phyloP scores from a whole-genome alignment of 495 filamentous ascomycete species.

The Letharia columbiana region DNA sequence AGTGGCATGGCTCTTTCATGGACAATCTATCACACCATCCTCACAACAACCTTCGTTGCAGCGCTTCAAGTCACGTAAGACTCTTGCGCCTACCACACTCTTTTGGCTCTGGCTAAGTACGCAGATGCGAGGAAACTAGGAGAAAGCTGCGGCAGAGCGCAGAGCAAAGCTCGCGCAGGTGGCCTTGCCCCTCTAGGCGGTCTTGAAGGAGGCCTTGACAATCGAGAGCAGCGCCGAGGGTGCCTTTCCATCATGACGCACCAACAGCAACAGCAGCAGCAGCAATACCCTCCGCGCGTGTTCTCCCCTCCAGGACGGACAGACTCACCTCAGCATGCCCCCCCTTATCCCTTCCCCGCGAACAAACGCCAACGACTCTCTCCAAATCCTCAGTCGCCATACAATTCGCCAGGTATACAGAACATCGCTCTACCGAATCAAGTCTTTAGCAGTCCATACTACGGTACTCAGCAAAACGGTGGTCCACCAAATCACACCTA shows the following conservation, averaged over 20 bases:
- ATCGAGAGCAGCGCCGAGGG: neutral
- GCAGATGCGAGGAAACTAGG: slow-evolving; percentile 6
- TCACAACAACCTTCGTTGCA: neutral
- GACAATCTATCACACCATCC: neutral
- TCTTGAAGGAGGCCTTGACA: slow-evolving; percentile 6
- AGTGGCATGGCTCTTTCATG: neutral
- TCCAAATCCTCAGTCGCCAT: slow-evolving; percentile 50
- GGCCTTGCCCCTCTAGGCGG: slow-evolving; percentile 18
- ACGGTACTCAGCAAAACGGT: slow-evolving; percentile 24
- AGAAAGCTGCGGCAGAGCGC: slow-evolving; percentile 14
- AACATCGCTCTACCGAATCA: slow-evolving; percentile 30
- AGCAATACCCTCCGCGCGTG: slow-evolving; percentile 37
- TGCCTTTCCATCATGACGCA: slow-evolving; percentile 50
- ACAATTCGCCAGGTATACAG: slow-evolving; percentile 42
- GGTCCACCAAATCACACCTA: slow-evolving; percentile 22
- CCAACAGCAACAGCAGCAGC: slow-evolving; percentile 42
- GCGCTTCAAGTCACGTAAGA: neutral
- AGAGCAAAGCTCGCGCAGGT: slow-evolving; percentile 20
- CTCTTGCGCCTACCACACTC: neutral
- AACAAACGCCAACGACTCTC: slow-evolving; percentile 64
- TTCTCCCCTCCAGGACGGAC: slow-evolving; percentile 49
- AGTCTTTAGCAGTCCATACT: slow-evolving; percentile 26
- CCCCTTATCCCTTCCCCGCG: slow-evolving; percentile 42
- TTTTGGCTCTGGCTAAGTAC: neutral
- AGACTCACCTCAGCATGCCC: slow-evolving; percentile 42